Evolutionary conservation across 116 monocot species (phyloP).

Genomic region (Posidonia oceanica): DNA sequence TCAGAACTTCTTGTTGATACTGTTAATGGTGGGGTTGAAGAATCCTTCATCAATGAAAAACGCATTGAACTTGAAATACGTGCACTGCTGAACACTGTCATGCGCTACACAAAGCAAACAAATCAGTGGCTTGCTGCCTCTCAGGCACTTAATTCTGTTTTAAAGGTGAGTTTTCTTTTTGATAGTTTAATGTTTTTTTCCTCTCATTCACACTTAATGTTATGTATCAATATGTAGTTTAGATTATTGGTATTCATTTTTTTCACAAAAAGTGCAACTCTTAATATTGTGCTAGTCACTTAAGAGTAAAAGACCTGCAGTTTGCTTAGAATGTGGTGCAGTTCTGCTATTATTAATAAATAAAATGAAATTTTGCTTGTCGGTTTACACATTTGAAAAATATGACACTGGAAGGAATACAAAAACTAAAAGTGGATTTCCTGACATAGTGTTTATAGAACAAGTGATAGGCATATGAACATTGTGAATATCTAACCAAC

Average conservation of each 20-base stretch:
- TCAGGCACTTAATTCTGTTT: constrained; percentile 46
- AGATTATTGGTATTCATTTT: background rate
- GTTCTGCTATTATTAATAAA: too few species aligned
- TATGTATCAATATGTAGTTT: background rate
- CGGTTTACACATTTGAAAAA: too few species aligned
- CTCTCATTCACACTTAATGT: too few species aligned
- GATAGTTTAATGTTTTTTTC: background rate
- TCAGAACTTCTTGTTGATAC: constrained; percentile 71
- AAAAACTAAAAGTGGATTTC: too few species aligned
- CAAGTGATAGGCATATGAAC: too few species aligned
- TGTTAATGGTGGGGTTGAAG: constrained; percentile 64
- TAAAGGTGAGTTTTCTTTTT: constrained; percentile 37
- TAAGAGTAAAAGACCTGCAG: background rate
- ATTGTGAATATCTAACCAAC: too few species aligned
- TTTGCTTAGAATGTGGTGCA: background rate
- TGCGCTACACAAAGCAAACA: constrained; percentile 56
- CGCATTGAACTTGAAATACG: constrained; percentile 63
- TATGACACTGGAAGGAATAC: too few species aligned
- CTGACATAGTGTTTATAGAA: too few species aligned
- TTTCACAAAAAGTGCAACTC: background rate
- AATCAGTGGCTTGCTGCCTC: constrained; percentile 69
- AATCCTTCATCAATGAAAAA: constrained; percentile 64
- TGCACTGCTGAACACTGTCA: constrained; percentile 32
- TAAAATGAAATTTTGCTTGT: too few species aligned
- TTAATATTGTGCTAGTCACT: background rate